Evolutionary conservation across 2,329 filamentous ascomycete species (phyloP).

Genomic region (Laburnicola sp.): DNA sequence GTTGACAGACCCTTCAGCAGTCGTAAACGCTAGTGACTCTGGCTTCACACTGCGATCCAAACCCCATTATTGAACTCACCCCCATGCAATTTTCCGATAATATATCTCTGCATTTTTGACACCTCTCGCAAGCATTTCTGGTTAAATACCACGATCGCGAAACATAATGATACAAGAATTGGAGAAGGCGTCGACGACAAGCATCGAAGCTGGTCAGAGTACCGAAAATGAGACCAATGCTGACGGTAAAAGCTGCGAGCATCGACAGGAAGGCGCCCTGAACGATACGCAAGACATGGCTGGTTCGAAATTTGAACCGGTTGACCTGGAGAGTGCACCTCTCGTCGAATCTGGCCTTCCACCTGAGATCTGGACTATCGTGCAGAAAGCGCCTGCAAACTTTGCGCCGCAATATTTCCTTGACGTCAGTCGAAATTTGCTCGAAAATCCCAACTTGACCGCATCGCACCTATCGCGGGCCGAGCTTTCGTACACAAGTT

Average conservation of each 20-base stretch:
- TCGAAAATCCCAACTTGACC: slow-evolving; percentile 79
- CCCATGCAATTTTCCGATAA: no score
- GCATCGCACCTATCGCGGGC: slow-evolving; percentile 77
- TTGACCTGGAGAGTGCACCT: slow-evolving; percentile 31
- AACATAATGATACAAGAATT: neutral
- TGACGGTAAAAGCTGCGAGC: neutral
- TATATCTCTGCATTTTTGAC: neutral
- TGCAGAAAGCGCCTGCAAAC: slow-evolving; percentile 54
- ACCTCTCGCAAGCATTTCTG: neutral
- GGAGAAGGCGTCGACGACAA: neutral
- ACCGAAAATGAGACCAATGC: neutral
- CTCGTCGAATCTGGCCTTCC: slow-evolving; percentile 34
- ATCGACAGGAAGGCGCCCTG: neutral
- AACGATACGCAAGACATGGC: neutral
- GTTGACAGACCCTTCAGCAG: no score
- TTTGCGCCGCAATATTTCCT: slow-evolving; percentile 67
- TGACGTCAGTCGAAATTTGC: slow-evolving; percentile 71
- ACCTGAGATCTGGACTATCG: slow-evolving; percentile 41
- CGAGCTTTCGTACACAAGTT: slow-evolving; percentile 67
- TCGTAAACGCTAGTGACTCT: no score
- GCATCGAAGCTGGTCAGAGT: neutral
- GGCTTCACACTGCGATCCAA: no score
- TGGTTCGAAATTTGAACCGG: slow-evolving; percentile 38
- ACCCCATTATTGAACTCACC: no score
- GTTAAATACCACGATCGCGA: neutral